Base-by-base conservation (phyloP, 2,329 filamentous ascomycete genomes). In the Nigrospora osmanthi region DNA sequence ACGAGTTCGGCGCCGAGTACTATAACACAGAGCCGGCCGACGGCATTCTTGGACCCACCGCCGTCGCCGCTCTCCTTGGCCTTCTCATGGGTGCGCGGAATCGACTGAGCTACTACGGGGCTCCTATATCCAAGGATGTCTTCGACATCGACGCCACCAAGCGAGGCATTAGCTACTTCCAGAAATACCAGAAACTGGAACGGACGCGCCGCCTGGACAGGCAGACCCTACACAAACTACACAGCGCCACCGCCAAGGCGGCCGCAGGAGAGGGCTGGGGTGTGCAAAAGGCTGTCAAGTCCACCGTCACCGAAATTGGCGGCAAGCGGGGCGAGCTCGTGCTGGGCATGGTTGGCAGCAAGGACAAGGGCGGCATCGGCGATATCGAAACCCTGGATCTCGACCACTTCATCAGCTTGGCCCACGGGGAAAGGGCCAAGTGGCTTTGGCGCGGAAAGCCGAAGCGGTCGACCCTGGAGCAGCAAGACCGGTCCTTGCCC, bases 391-490 rank as follows among this genome's bases (percentile, higher is more conserved):
- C 90, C 1, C 73, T 89, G 11, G 89, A 97, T 57, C 81, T 96
- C 44, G 89, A 95, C 54, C 81, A 75, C 38, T 95, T 97, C 53
- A 76, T 88, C 40, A 81, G 81, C 47, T 72, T 95, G 23, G 80
- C 85, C 1, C 84, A 83, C 49, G 91, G 93, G 32, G 87, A 93
- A 60, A 80, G 87, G 45, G 76, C 87, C 14, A 95, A 95, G 62
- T 97, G 90, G 89, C 73, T 98, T 2, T 98, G 93, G 93, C 77
- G 87, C 49, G 93, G 91, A 14, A 97, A 95, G 62, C 78, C 87
- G 34, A 81, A 84, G 49, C 89, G 91, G 58, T 76, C 69, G 3
- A 62, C 63, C 2, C 56, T 64, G 2, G 70, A 74, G 10, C 65
- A 69, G n/a, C 65, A 68, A 40, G 71, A 75, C 5, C 69, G 66